phyloP scores from a whole-genome alignment of 352 stramenopile species.

The Phytopythium mirpurense region DNA sequence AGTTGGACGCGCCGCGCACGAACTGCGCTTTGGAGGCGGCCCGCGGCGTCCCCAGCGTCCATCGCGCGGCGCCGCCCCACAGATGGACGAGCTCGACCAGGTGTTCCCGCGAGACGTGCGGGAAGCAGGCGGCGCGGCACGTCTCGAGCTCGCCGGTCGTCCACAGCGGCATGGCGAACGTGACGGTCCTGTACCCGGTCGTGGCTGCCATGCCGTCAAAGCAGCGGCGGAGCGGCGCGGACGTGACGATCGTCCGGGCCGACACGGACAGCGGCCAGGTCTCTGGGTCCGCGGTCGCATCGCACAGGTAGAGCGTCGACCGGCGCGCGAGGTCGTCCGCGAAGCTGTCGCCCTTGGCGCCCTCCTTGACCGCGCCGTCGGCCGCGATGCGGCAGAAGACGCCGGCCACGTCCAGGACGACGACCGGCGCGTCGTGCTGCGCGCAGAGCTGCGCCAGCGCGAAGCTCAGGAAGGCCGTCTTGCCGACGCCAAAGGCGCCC shows the following conservation, averaged over 20 bases:
- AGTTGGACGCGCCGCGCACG: constrained; percentile 7
- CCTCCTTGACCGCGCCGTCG: constrained; percentile 17
- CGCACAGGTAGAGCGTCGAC: constrained; percentile 29
- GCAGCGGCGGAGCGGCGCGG: not conserved
- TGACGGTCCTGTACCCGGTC: constrained; percentile 11
- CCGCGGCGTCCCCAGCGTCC: constrained; percentile 18
- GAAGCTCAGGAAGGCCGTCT: constrained; percentile 36
- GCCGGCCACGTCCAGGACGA: constrained; percentile 23
- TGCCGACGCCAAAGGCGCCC: constrained; percentile 29
- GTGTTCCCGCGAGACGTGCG: constrained; percentile 13
- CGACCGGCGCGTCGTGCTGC: constrained; percentile 11
- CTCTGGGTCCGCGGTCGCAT: constrained; percentile 5
- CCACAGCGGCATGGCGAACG: constrained; percentile 34
- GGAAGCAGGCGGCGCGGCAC: constrained; percentile 26
- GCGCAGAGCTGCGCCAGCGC: constrained; percentile 17
- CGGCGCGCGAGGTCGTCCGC: constrained; percentile 13
- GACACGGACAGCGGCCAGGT: constrained; percentile 7
- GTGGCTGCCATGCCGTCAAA: not conserved
- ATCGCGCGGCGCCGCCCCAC: constrained; percentile 27
- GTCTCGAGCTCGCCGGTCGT: constrained; percentile 25
- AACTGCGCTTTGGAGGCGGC: constrained; percentile 18
- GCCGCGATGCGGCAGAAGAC: constrained; percentile 24
- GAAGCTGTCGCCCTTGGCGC: constrained; percentile 21
- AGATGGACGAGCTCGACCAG: constrained; percentile 22
- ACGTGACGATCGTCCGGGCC: constrained; percentile 21